Base-by-base conservation (phyloP, 208 protist species). In the Leishmania turanica region DNA sequence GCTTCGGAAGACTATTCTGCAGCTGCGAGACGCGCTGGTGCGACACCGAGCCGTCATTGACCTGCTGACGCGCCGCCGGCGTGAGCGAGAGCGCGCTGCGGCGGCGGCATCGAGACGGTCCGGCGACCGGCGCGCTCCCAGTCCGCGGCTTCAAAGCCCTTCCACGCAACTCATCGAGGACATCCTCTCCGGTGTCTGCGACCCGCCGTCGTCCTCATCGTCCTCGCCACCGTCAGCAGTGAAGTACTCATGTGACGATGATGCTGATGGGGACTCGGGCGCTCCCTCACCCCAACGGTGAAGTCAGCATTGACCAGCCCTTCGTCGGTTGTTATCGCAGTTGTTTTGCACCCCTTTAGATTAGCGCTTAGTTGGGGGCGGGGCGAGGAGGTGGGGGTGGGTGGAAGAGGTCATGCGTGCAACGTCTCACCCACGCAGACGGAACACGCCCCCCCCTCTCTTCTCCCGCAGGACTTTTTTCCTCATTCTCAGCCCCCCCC, bases 1-100 rank as follows among this genome's bases (percentile, higher is more conserved):
- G 42, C 82, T 91, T 31, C 78, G 86, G 2, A 54, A 75, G 5
- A 91, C 88, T 8, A 80, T 93, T 49, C 73, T 80, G 45, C 86
- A 87, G 51, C 80, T 93, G 74, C 85, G 90, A 27, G 80, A 86
- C 4, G 80, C 83, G 15, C 45, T 93, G 15, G 66, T 83, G 62
- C 85, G 87, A 2, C 90, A 93, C 84, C 87, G 90, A 70, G 86
- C 84, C 42, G 90, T 89, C 7, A 86, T 93, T 40, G 88, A 93
- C 40, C 40, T 93, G 19, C 83, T 92, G 8, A 84, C 83, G 45
- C 86, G 87, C 13, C 68, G 75, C 75, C 82, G 75, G 8, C 72
- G 51, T 3, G 60, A 31, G 19, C 77, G 49, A 49, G 62, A 82
- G 66, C 37, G 27, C 7, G 54, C 47, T 37, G 73, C 40, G 3